phyloP scores from a whole-genome alignment of 1,139 yeast genomes.

The Kurtzmaniella natalensis region DNA sequence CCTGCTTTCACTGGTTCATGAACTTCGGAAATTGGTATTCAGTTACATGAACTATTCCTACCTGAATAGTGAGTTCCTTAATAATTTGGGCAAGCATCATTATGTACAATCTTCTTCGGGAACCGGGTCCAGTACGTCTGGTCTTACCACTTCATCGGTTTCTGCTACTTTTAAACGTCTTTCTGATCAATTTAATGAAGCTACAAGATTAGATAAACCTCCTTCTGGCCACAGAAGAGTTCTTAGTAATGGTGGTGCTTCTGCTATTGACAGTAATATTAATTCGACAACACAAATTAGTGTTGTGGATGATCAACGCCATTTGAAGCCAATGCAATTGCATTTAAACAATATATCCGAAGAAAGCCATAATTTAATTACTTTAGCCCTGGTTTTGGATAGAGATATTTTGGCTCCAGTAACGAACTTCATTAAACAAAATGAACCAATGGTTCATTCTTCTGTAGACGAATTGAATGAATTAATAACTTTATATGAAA shows the following conservation, averaged over 20 bases:
- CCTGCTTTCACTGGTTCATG: constrained; percentile 40
- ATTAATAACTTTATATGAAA: constrained; percentile 25
- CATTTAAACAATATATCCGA: constrained; percentile 13
- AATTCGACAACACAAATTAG: neutral
- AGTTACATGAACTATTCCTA: constrained; percentile 35
- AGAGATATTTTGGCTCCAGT: constrained; percentile 32
- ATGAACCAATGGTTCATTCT: constrained; percentile 33
- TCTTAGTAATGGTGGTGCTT: too few species aligned
- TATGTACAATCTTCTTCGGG: constrained; percentile 10
- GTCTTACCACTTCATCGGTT: too few species aligned
- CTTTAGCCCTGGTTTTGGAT: constrained; percentile 34
- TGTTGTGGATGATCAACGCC: neutral
- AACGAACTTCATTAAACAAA: constrained; percentile 30
- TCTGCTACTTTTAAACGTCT: constrained; percentile 4
- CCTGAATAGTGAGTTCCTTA: constrained; percentile 33
- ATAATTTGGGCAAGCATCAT: constrained; percentile 22
- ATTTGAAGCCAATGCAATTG: constrained; percentile 7
- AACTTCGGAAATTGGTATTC: constrained; percentile 36
- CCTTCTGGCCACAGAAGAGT: neutral
- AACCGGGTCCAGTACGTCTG: constrained; percentile 4
- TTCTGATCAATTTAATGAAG: constrained; percentile 7
- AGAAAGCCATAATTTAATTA: constrained; percentile 23
- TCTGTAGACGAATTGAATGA: constrained; percentile 23
- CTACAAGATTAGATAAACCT: constrained; percentile 4
- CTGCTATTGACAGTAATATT: neutral